A percentile compares a stretch with the other conserved stretches of the same genome.
Conservation (phyloP, 75 land plant genomes). For the Adiantum capillusveneris region DNA sequence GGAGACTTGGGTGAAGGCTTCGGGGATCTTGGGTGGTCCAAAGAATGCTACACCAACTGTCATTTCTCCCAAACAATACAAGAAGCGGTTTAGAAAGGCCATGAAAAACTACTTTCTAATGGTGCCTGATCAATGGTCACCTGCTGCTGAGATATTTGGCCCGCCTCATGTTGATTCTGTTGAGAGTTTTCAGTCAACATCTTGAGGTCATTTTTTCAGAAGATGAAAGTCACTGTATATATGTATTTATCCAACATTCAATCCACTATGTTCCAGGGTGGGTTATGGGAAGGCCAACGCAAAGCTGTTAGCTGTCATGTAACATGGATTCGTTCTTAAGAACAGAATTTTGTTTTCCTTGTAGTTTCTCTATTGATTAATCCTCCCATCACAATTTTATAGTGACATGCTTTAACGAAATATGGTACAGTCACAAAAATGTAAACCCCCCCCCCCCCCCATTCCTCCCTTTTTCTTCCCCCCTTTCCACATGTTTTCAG, state of each 20-base stretch:
- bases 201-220: not conserved
- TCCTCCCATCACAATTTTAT: no score
- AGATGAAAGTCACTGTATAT: not conserved
- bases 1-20: constrained; percentile 98
- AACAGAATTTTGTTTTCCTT: no score
- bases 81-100: constrained; percentile 89
- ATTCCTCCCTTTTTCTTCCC: no score
- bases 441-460: no score
- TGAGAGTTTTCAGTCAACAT: not conserved
- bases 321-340: not conserved
- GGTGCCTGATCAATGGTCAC: constrained; percentile 82
- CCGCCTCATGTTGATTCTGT: constrained; percentile 2
- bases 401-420: no score
- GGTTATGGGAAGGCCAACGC: not conserved
- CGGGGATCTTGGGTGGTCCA: constrained; percentile 75
- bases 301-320: not conserved
- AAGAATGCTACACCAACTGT: constrained; percentile 73
- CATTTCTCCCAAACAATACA: constrained; percentile 84
- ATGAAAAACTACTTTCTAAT: constrained; percentile 69
- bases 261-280: not conserved
- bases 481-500: no score
- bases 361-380: no score
- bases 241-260: not conserved
- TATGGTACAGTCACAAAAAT: no score
- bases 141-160: constrained; percentile 1